Percentiles rank a stretch among this genome's conserved stretches.
Conservation (phyloP, 2,329 filamentous ascomycete species). For the Aaosphaeria pasadenensis region DNA sequence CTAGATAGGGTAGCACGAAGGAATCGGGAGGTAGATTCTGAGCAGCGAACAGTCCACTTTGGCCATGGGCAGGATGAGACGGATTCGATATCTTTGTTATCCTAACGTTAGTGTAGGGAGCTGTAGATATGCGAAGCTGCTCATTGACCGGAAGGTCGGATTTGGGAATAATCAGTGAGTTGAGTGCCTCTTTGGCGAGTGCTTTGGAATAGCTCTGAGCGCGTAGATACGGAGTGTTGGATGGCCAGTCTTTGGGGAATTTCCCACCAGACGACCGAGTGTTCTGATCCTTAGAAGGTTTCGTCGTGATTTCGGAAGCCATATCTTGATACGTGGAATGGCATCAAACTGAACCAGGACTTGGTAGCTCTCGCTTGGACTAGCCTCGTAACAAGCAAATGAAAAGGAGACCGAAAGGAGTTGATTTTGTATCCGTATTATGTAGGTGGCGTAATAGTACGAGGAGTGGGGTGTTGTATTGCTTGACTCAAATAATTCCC, state of each 20-base stretch:
- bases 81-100: constrained; percentile 41
- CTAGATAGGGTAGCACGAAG: constrained; percentile 51
- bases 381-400: too few species aligned
- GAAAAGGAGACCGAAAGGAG: too few species aligned
- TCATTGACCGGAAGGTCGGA: constrained; percentile 13
- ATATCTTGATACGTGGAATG: too few species aligned
- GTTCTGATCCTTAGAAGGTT: too few species aligned
- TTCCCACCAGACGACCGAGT: too few species aligned
- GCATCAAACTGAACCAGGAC: too few species aligned
- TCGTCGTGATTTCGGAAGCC: too few species aligned
- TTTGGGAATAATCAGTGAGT: constrained; percentile 17
- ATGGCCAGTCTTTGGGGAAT: constrained; percentile 31
- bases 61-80: constrained; percentile 47
- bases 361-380: too few species aligned
- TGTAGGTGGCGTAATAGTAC: too few species aligned
- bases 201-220: constrained; percentile 30
- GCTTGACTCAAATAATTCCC: too few species aligned
- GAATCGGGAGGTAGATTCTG: constrained; percentile 42
- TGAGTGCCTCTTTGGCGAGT: constrained; percentile 18
- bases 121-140: constrained; percentile 10
- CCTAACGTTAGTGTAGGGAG: constrained; percentile 37
- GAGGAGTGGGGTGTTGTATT: too few species aligned
- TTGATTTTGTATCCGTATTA: too few species aligned
- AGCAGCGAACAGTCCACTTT: constrained; percentile 49
- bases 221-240: constrained; percentile 21